Base-by-base conservation (phyloP, 2,329 filamentous ascomycete species). In the Calcarisporium arbuscula region DNA sequence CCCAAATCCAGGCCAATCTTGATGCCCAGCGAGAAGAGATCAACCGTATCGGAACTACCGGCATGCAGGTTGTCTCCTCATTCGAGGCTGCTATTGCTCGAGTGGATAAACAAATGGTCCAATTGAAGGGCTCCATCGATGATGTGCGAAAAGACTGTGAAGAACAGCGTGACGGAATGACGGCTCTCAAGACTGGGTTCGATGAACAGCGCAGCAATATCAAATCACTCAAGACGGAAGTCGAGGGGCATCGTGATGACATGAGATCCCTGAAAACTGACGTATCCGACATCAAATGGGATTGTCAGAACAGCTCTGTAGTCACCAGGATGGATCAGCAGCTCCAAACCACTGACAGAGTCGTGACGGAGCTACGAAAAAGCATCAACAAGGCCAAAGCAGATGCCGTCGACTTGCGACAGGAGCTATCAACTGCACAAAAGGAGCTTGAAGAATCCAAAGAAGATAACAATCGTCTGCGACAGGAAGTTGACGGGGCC, bases 31-130 rank as follows among this genome's bases (percentile, higher is more conserved):
- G 49, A 23, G 51, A 53, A 25, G 50, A 60, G 14, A 59, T 64
- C 36, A 48, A 56, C 7, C 54, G 52, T 20, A 56, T 66, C 28
- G 57, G 61, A 35, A 54, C 43, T 17, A 52, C 57, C 6, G 61
- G 60, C 2, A 53, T 51, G 38, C 58, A 60, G 26, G 50, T 62
- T 27, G 51, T 61, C 10, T 53, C 60, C 7, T 51, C 54, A 3
- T 57, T 65, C 30, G 56, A 63, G 15, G 50, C 50, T 10, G 48
- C 53, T 17, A 47, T 64, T 8, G 37, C 44, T 14, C 55, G 54
- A 16, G 53, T 66, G 14, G 53, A 63, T 22, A 37, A 46, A 15
- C 55, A 62, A 22, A 45, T 61, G 35, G 43, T 50, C 22, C 54
- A 50, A 18, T 42, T 64, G 8, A 52, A 47, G 21, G 52, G 53